Evolutionary conservation across 192 early-diverging fungal species (phyloP), one percentile per base, ranked within the genome.

Genomic region (Entomortierella parvispora): DNA sequence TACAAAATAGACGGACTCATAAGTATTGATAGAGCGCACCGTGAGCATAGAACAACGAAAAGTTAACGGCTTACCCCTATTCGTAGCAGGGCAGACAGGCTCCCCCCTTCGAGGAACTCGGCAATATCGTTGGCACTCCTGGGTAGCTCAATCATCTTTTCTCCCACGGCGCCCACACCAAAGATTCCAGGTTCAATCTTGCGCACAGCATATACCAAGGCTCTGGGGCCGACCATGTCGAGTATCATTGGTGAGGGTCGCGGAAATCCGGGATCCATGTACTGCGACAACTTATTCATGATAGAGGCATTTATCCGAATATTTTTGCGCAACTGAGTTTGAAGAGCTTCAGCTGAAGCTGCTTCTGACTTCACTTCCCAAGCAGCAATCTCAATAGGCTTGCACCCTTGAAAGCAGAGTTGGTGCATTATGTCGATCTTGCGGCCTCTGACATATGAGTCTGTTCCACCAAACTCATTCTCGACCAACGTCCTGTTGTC

Each of bases 351-450:
- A 32, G 9, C 31, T 2, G 31, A 32, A 15, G 25, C 53, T 48
- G 42, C 18, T 3, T 33, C 12, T 0, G 64, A 28, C 54, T 66
- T 66, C 17, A 32, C 64, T 25, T 66, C 64, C 52, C 64, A 66
- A 18, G 54, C 37, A 14, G 48, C 11, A 2, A 66, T 25, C 31
- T 66, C 53, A 34, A 66, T 47, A 14, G 54, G 64, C 22, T 48
- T 57, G 3, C 8, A n/a, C 28, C 20, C 53, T 28, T 46, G 64
- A 2, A 37, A 12, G 31, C 42, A 68, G 20, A 68, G 3, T n/a
- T 62, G 61, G 48, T 62, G 61, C 34, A 62, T 33, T 10, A 53
- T 53, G 51, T 62, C 59, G 59, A 62, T 50, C 46, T 62, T 62
- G 18, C 46, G 34, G 46, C 45, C 22, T 20, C 59, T 44, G 29